Conservation (phyloP, 164 flowering plant species). For the Piper longum region DNA sequence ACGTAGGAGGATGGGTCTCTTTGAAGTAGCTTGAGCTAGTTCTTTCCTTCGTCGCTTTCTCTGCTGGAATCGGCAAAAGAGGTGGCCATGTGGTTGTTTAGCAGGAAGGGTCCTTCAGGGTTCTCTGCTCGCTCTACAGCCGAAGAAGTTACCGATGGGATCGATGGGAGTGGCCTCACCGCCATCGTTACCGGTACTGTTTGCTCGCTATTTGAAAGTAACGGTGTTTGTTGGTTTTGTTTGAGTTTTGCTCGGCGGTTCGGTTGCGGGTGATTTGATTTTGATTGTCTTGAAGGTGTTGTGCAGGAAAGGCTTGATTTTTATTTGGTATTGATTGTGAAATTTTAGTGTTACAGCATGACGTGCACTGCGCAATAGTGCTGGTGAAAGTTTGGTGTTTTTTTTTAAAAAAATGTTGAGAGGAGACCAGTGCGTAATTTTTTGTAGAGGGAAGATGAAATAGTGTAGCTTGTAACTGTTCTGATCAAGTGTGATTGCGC, state of each 20-base stretch:
- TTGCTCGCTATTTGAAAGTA: background rate
- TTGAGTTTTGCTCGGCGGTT: background rate
- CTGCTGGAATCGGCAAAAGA: conserved; percentile 13
- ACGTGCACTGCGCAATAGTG: no score
- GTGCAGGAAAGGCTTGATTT: no score
- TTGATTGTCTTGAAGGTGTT: background rate
- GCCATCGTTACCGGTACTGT: conserved; percentile 57
- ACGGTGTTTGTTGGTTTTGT: background rate
- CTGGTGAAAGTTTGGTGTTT: no score
- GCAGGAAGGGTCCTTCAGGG: conserved; percentile 49
- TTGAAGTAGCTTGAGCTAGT: background rate
- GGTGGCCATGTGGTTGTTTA: conserved; percentile 30
- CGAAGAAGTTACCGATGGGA: conserved; percentile 57
- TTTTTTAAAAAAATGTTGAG: no score
- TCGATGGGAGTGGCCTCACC: conserved; percentile 63
- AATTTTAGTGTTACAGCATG: no score
- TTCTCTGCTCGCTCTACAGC: conserved; percentile 51
- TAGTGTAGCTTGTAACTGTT: no score
- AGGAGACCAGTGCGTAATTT: no score
- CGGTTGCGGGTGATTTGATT: background rate
- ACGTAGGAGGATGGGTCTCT: background rate
- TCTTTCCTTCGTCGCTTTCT: background rate
- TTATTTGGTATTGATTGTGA: no score
- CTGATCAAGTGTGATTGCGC: no score
- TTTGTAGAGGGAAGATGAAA: no score